phyloP scores from a whole-genome alignment of 2,329 filamentous ascomycete genomes.

The Epicoccum sorghinum region DNA sequence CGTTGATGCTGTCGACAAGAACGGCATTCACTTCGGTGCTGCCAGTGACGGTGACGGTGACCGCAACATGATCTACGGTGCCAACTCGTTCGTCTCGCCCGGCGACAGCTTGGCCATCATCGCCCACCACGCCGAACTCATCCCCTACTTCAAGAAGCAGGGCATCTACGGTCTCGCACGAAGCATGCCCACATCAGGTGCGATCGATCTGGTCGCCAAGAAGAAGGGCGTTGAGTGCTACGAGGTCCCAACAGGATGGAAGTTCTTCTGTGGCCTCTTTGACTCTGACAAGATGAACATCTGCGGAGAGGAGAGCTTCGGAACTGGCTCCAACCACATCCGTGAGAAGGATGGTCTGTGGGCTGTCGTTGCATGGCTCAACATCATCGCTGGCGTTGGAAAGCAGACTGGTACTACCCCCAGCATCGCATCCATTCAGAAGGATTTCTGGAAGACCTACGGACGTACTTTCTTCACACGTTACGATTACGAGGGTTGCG shows the following conservation, averaged over 20 bases:
- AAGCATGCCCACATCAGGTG: slow-evolving; percentile 96
- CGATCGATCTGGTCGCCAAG: slow-evolving; percentile 94
- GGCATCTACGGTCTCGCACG: slow-evolving; percentile 94
- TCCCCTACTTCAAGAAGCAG: slow-evolving; percentile 98
- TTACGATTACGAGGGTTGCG: slow-evolving; percentile 97
- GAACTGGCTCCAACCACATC: slow-evolving; percentile 97
- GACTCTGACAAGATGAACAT: slow-evolving; percentile 99
- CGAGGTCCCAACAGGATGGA: slow-evolving; percentile 98
- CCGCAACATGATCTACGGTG: slow-evolving; percentile 99
- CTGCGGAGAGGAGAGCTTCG: slow-evolving; percentile 97
- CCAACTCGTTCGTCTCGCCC: slow-evolving; percentile 93
- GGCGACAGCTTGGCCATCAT: slow-evolving; percentile 98
- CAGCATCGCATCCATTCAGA: slow-evolving; percentile 94
- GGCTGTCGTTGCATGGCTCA: slow-evolving; percentile 97
- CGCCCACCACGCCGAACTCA: slow-evolving; percentile 92
- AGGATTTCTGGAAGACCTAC: slow-evolving; percentile 95
- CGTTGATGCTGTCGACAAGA: slow-evolving; percentile 90
- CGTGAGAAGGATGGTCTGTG: slow-evolving; percentile 98
- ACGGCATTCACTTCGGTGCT: slow-evolving; percentile 91
- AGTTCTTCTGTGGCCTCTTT: slow-evolving; percentile 96
- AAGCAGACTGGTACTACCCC: slow-evolving; percentile 80
- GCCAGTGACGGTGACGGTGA: slow-evolving; percentile 97
- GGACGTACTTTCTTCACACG: slow-evolving; percentile 99
- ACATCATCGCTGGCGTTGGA: slow-evolving; percentile 95
- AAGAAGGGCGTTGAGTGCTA: slow-evolving; percentile 90